Evolutionary conservation across 768 basidiomycete genomes (phyloP).

Genomic region (Hysterangium stoloniferum): DNA sequence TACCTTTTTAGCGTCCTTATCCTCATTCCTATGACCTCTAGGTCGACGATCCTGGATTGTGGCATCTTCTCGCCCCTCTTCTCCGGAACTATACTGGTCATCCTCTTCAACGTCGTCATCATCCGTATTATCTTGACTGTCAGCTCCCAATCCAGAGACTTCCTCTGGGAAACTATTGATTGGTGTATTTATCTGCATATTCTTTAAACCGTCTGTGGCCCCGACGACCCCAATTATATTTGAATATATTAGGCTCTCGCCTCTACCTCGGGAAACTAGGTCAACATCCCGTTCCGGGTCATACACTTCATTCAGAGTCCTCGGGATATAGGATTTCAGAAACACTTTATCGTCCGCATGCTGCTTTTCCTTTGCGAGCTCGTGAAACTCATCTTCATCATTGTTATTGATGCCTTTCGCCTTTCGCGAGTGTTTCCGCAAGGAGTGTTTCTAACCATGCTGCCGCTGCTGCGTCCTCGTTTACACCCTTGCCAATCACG

Average conservation of each 20-base stretch:
- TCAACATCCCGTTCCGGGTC: constrained; percentile 93
- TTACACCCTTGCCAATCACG: constrained; percentile 50
- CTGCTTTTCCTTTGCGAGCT: constrained; percentile 23
- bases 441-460: constrained; percentile 40
- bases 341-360: constrained; percentile 89
- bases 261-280: constrained; percentile 60
- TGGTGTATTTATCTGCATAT: constrained; percentile 18
- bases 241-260: constrained; percentile 74
- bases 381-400: constrained; percentile 14
- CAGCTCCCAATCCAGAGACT: too few relatives aligned
- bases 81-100: constrained; percentile 30
- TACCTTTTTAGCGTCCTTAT: too few relatives aligned
- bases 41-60: too few relatives aligned
- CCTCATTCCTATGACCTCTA: too few relatives aligned
- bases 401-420: constrained; percentile 17
- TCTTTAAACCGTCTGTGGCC: constrained; percentile 17
- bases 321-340: constrained; percentile 85
- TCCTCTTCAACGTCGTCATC: constrained; percentile 29
- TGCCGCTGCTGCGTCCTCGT: constrained; percentile 27
- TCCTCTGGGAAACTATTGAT: too few relatives aligned
- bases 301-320: constrained; percentile 84
- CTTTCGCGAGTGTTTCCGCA: too few relatives aligned
- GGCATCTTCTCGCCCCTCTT: constrained; percentile 26
- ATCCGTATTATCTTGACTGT: too few relatives aligned
- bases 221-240: constrained; percentile 75